A percentile compares a stretch with the other conserved stretches of the same genome.
Conservation (phyloP, 306 rosid species). For the Oxytropis ochrocephala region DNA sequence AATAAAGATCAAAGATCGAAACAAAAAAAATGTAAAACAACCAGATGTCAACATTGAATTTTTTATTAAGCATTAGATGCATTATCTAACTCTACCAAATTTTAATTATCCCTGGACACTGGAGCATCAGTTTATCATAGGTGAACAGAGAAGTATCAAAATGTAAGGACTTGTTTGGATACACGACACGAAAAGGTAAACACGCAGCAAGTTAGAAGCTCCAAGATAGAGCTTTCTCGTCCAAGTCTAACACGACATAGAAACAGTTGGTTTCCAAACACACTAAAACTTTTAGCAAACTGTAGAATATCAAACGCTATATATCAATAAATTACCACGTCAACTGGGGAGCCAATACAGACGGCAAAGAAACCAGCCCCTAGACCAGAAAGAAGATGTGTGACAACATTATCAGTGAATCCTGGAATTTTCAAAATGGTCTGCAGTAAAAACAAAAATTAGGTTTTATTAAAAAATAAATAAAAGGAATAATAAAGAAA, state of each 20-base stretch:
- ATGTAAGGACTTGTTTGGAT: too few species aligned
- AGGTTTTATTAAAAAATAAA: background rate
- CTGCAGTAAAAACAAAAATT: slow-evolving; percentile 36
- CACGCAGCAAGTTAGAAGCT: too few species aligned
- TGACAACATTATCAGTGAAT: slow-evolving; percentile 73
- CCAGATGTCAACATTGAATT: background rate
- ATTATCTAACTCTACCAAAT: background rate
- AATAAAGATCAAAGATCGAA: background rate
- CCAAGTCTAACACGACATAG: too few species aligned
- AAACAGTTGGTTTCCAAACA: too few species aligned
- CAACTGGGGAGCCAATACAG: slow-evolving; percentile 95
- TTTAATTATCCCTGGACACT: background rate
- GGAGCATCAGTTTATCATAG: slow-evolving; percentile 8
- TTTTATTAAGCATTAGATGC: background rate
- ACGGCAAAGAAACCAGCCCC: slow-evolving; percentile 98
- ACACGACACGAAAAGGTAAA: too few species aligned
- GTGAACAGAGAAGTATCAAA: background rate
- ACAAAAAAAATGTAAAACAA: background rate
- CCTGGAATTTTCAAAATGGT: slow-evolving; percentile 94
- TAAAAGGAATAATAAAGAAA: background rate
- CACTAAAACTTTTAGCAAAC: background rate
- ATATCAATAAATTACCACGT: slow-evolving; percentile 60
- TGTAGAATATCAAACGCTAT: background rate
- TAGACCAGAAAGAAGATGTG: slow-evolving; percentile 87
- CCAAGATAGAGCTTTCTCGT: too few species aligned